Base-by-base conservation (phyloP, 2,329 filamentous ascomycete genomes). In the Leptographium procerum region DNA sequence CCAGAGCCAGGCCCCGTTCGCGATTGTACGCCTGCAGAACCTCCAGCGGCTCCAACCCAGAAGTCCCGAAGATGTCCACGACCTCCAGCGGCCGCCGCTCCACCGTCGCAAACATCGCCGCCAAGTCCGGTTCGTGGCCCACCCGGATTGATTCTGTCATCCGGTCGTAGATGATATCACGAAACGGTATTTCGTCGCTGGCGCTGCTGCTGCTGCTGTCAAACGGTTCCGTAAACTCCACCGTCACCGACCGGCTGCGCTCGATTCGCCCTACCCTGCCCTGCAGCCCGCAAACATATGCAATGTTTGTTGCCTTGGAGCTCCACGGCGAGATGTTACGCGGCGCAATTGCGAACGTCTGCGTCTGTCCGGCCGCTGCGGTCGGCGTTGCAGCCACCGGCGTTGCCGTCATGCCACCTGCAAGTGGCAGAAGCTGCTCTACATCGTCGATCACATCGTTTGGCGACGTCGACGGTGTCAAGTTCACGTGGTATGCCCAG, bases 261-360 rank as follows among this genome's bases (percentile, higher is more conserved):
- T 99, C 94, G 64, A 97, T 88, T 59, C 92, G 86, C 68, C 86
- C 81, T 33, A 87, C 80, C 57, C 83, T 73, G 48, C 80, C 75
- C 65, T 85, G 83, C 60, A 97, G 77, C 29, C 89, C 91, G 69
- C 92, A 97, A 34, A 96, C 92, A 64, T 94, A 85, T 57, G 92
- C 88, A 70, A 97, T 96, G 69, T 85, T 92, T 52, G 92, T 96
- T 31, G 91, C 92, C 72, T 96, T 91, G 59, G 91, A 96, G 73
- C 91, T 96, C 94, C 94, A 99, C 69, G 94, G 94, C 47, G 91
- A 96, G 65, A 95, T 91, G 66, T 88, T 88, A 64, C 92, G 83
- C 24, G 92, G 92, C 52, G 82, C 84, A 60, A 96, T 80, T 69
- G 91, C 89, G 69, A 58, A 88, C 81, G 62, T 85, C 76, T 65